Conservation (phyloP, 805 yeast genomes). For the Ogataea corticis region DNA sequence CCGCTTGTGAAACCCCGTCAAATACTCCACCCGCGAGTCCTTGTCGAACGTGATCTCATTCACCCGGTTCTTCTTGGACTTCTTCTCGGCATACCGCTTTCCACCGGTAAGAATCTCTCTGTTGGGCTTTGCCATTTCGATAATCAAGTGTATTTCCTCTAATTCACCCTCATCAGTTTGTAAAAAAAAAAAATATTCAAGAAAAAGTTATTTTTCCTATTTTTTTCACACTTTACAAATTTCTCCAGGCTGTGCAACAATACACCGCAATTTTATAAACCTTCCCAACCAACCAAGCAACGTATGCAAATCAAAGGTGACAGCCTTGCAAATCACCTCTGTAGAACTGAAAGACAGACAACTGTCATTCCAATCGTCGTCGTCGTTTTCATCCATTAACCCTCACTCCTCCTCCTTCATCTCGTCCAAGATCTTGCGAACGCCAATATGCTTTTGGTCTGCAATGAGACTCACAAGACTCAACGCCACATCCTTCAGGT, state of each 20-base stretch:
- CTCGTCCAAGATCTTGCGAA: slow-evolving; percentile 52
- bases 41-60: slow-evolving; percentile 86
- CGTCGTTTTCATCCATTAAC: too few relatives aligned
- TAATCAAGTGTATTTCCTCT: too few relatives aligned
- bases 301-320: too few relatives aligned
- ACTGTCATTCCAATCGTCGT: too few relatives aligned
- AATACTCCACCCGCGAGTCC: slow-evolving; percentile 73
- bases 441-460: slow-evolving; percentile 49
- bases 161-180: not conserved
- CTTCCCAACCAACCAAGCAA: too few relatives aligned
- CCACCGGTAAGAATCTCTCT: slow-evolving; percentile 90
- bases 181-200: too few relatives aligned
- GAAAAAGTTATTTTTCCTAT: not conserved
- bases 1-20: slow-evolving; percentile 95
- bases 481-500: slow-evolving; percentile 60
- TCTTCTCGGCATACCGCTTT: slow-evolving; percentile 70
- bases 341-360: too few relatives aligned
- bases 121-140: slow-evolving; percentile 46
- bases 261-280: too few relatives aligned
- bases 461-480: slow-evolving; percentile 60
- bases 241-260: not conserved
- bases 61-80: slow-evolving; percentile 64
- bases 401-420: slow-evolving; percentile 35
- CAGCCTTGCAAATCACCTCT: too few relatives aligned
- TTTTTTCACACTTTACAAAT: not conserved